Base-by-base conservation (phyloP, 768 basidiomycete species). In the Leccinellum luteum region DNA sequence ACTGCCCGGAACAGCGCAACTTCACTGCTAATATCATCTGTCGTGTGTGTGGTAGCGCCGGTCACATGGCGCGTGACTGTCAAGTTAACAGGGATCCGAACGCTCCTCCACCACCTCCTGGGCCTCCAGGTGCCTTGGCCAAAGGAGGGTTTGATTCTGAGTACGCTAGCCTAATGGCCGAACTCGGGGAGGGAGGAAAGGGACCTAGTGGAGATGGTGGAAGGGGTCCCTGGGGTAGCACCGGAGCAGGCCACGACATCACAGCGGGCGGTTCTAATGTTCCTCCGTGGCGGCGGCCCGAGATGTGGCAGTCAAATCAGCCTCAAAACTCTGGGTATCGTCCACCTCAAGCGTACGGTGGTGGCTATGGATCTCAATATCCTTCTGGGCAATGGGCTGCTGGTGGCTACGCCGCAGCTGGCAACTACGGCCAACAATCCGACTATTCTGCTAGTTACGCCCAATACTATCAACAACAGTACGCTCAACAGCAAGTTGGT, bases 11-110 rank as follows among this genome's bases (percentile, higher is more conserved):
- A 76, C 93, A 97, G 75, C 87, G 91, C 74, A 97, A 97, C 78
- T 98, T 94, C 78, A 95, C 93, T 65, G 97, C 97, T 78, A 96
- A 96, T 79, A 95, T 99, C 79, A 96, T 98, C 70, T 99, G 97
- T 81, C 94, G 94, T 69, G 86, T 95, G 68, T 99, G 97, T 74
- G 96, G 96, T 60, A 95, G 93, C 68, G 94, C 94, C 41, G 96
- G 97, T 35, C 96, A 98, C 77, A 98, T 99, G 96, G 96, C 95
- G 51, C 88, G 95, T 64, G 96, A 98, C 76, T 98, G 96, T 73
- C 91, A 92, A 48, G 89, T 92, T 70, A 91, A 93, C 75, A 93
- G 86, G 69, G 92, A 94, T 73, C 90, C 92, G 58, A 91, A 90
- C 66, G 86, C 87, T 19, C 73, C 78, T 27, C 76, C 81, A n/a